Evolutionary conservation across 1,284 basidiomycete genomes (phyloP).

Genomic region (Fomitopsis schrenkii): DNA sequence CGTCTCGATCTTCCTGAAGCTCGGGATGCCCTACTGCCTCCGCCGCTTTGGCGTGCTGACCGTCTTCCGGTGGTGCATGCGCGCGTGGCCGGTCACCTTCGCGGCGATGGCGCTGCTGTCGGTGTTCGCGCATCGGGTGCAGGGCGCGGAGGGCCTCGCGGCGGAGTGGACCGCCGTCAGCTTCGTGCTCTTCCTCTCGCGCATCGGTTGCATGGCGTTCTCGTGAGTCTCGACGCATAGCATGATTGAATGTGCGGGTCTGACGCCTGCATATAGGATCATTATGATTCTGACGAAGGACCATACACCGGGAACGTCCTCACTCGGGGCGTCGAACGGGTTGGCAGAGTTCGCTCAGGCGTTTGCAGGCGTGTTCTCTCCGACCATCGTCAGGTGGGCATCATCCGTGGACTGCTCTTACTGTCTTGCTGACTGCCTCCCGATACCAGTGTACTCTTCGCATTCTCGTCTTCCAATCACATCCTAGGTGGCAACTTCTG

Average conservation of each 20-base stretch:
- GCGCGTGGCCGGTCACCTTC: slow-evolving; percentile 33
- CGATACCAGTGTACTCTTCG: slow-evolving; percentile 42
- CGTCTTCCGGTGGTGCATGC: slow-evolving; percentile 30
- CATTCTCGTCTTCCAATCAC: slow-evolving; percentile 31
- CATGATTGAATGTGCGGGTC: neutral
- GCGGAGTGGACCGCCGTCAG: slow-evolving; percentile 31
- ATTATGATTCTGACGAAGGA: slow-evolving; percentile 61
- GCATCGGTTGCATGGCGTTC: slow-evolving; percentile 33
- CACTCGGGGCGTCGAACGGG: slow-evolving; percentile 60
- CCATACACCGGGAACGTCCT: slow-evolving; percentile 43
- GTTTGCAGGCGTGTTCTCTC: slow-evolving; percentile 47
- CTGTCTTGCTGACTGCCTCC: neutral
- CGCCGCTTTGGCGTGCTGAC: slow-evolving; percentile 27
- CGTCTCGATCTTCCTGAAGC: slow-evolving; percentile 33
- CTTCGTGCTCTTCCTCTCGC: slow-evolving; percentile 29
- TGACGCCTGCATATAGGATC: slow-evolving; percentile 31
- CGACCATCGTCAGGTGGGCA: slow-evolving; percentile 39
- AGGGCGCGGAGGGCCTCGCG: slow-evolving; percentile 15
- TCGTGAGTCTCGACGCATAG: slow-evolving; percentile 26
- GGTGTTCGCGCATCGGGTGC: slow-evolving; percentile 19
- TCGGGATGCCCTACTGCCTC: slow-evolving; percentile 32
- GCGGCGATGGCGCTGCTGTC: slow-evolving; percentile 30
- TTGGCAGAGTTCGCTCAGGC: slow-evolving; percentile 60
- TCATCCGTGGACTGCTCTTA: neutral
- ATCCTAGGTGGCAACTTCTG: slow-evolving; percentile 37